These are phyloP conservation scores for Solanum ahanhuiri DNA, from an alignment of 257 asterid genomes.

Conservation along the genomic window DNA sequence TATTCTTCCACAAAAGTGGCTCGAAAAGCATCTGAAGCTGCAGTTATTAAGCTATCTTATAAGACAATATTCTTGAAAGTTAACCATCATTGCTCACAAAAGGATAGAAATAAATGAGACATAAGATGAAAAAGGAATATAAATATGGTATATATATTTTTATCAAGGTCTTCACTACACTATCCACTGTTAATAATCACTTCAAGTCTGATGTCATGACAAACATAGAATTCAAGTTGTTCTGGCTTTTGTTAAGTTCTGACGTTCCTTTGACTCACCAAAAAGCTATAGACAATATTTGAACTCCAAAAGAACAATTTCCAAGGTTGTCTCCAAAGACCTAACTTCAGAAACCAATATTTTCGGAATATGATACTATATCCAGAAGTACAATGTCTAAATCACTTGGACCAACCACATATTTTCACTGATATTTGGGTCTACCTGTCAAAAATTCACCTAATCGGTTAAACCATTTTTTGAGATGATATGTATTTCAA, in stretches of 20 bases:
- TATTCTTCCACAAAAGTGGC: slow-evolving; percentile 79
- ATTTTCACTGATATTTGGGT: background rate
- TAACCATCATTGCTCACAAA: background rate
- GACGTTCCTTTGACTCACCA: background rate
- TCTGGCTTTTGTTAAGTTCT: background rate
- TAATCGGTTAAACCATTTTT: background rate
- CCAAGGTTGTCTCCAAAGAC: background rate
- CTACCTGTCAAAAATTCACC: background rate
- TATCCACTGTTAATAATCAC: background rate
- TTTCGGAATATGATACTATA: background rate
- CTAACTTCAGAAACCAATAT: background rate
- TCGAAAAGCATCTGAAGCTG: slow-evolving; percentile 77
- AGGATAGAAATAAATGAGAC: background rate
- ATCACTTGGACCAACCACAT: background rate
- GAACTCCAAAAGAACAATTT: background rate
- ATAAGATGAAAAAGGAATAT: background rate
- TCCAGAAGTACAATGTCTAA: background rate
- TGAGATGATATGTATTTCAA: background rate
- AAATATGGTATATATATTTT: background rate
- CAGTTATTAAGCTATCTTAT: slow-evolving; percentile 9
- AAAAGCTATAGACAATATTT: background rate
- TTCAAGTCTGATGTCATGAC: background rate
- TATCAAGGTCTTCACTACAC: background rate
- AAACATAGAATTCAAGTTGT: background rate
- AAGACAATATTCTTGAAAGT: background rate